A percentile compares a stretch with the other conserved stretches of the same genome.
These are phyloP conservation scores for Golubevia sp. DNA, from an alignment of 1,284 basidiomycete species.

Conservation along the genomic window DNA sequence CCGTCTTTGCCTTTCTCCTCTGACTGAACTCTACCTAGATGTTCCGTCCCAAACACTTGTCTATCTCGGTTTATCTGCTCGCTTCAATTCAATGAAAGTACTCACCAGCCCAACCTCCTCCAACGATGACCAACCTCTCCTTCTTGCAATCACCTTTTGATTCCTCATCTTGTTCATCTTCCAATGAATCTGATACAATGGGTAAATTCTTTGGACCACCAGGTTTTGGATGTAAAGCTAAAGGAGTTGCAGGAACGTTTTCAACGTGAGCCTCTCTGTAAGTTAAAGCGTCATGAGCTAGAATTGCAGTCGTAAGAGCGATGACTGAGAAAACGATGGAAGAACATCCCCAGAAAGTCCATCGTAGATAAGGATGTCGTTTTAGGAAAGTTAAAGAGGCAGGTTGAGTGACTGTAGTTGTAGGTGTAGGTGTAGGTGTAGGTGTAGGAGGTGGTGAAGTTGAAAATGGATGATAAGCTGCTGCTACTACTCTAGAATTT, in stretches of 20 bases:
- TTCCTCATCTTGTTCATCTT: conserved; percentile 20
- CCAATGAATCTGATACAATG: conserved; percentile 30
- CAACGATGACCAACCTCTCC: conserved; percentile 57
- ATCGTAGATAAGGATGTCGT: conserved; percentile 9
- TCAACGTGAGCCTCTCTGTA: conserved; percentile 39
- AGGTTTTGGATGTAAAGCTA: conserved; percentile 30
- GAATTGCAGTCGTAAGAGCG: conserved; percentile 29
- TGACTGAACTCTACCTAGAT: no score
- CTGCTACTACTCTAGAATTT: background rate
- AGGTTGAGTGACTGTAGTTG: background rate
- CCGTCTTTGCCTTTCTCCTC: no score
- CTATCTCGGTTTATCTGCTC: no score
- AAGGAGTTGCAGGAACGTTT: conserved; percentile 31
- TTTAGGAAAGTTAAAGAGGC: background rate
- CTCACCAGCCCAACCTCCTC: conserved; percentile 51
- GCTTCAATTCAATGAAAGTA: no score
- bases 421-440: background rate
- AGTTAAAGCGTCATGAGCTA: conserved; percentile 44
- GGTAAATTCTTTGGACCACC: conserved; percentile 56
- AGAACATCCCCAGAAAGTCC: conserved; percentile 11
- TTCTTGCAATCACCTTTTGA: conserved; percentile 21
- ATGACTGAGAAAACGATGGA: conserved; percentile 43
- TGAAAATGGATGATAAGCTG: background rate
- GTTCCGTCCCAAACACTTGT: no score
- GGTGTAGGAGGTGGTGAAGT: background rate